Base-by-base conservation (phyloP, 495 filamentous ascomycete genomes). In the Pyronema domesticum region DNA sequence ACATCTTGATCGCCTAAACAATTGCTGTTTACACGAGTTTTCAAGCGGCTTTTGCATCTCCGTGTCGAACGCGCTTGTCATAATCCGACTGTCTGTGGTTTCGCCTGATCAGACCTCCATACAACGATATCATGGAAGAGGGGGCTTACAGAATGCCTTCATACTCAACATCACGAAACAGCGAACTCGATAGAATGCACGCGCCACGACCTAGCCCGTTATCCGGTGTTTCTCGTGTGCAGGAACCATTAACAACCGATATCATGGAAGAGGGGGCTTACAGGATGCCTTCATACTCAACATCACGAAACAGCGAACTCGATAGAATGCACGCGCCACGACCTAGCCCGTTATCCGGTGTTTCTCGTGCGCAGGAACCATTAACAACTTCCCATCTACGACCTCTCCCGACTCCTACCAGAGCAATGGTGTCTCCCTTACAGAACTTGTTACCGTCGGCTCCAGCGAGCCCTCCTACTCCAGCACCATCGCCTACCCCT, bases 361-460 rank as follows among this genome's bases (percentile, higher is more conserved):
- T 55, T 36, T 14, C 37, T 7, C 59, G 57, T 51, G 58, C 61
- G 49, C 61, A 55, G 36, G 62, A 64, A 45, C 43, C 57, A 50
- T 51, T 64, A 43, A 55, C 53, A 30, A 62, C 61, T 37, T 58
- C 62, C 9, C 63, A 63, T 46, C 60, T 63, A 11, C 63, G 63
- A 30, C 63, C 63, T 57, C 58, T 65, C 45, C 62, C 63, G 9
- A 65, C 63, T 46, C 59, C 63, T 7, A 56, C 63, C 40, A 57
- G 63, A 14, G 53, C 63, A 7, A 65, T 66, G 42, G 63, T 65
- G 17, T 65, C 63, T n/a, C 63, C 63, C 46, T 53, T 62, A 13
- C 63, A 66, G 30, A 66, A 65, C 39, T 57, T 66, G 35, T 42
- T 66, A 17, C 63, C 63, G 35, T 66, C 63, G 6, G 63, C 63